Evolutionary conservation across 495 filamentous ascomycete genomes (phyloP), one percentile per base, ranked within the genome.

Genomic region (Parathielavia hyrcaniae): DNA sequence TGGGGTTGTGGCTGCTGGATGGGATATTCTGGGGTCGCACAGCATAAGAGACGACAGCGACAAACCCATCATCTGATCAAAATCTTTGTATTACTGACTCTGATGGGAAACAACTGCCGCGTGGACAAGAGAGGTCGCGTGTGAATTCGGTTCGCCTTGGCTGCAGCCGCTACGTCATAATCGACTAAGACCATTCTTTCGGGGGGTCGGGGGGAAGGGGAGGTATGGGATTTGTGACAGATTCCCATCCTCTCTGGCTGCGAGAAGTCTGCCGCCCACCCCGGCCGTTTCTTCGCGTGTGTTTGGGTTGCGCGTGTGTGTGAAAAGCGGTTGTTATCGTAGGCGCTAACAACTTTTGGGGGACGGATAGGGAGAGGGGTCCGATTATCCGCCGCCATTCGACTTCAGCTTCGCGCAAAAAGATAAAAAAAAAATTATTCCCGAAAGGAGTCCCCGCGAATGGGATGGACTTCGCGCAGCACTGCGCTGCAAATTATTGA

Each of bases 101-200:
- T n/a, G n/a, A n/a, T n/a, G n/a, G n/a, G 7, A n/a, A 11, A 45
- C 52, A 55, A 30, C 53, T n/a, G 40, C 52, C 17, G 34, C 41
- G 44, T 55, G 43, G 32, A 39, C 17, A 10, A n/a, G n/a, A n/a
- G n/a, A 30, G 26, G 35, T 48, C 19, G 30, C 32, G 43, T 40
- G 53, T 32, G 19, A 49, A 32, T 49, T 32, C n/a, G 23, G 26
- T 6, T 30, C 4, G 8, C 20, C 46, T 43, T n/a, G n/a, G 2
- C 46, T 57, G 54, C 35, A 50, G 35, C 35, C 45, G 4, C 35
- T 49, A 50, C 54, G 54, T 57, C 54, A 57, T 45, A 20, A 8
- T 35, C 19, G 20, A 39, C 34, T 55, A 34, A 55, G n/a, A 30
- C 26, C 26, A 30, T 6, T 30, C 26, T 30, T 6, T 2, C 1